Evolutionary conservation across 306 rosid genomes (phyloP), one percentile per base, ranked within the genome.

Genomic region (Luffa acutangula): DNA sequence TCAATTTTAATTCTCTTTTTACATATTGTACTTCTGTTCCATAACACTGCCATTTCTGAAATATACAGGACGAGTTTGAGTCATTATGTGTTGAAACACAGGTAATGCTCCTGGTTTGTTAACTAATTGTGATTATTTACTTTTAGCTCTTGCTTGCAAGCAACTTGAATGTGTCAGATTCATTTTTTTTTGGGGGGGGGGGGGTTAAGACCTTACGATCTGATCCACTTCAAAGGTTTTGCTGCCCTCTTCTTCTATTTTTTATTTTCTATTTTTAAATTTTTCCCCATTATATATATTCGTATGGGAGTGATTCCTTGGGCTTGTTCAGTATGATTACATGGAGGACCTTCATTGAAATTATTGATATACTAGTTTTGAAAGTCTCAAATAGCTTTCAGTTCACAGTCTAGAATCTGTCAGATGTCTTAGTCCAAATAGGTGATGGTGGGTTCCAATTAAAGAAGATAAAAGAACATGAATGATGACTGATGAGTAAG

Each of bases 21-120:
- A 76, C 42, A 54, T 73, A 17, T 12, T 62, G 51, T 45, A 21
- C 59, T 18, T 46, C 31, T 84, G 65, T 66, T 65, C 71, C 82
- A 39, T 81, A 73, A 81, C 79, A 70, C 78, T 49, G 59, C 78
- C 74, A 37, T 48, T 42, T 41, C 36, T 37, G 77, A 79, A 80
- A 82, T 75, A 81, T 81, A 49, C 96, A 93, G 97, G 91, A 89
- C 15, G 91, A 84, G 69, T 91, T 93, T 70, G 87, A 85, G 77
- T 76, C 87, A 6, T 2, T 88, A 79, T 89, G 93, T 82, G 84
- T 76, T 80, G 85, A 86, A 83, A 83, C 87, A 46, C 78, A 89
- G 97, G 97, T 93, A 87, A 66, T 21, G 21, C 11, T 83, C 13
- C 54, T 14, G 21, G 31, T 53, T n/a, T 20, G 4, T 48, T n/a